Evolutionary conservation across 257 asterid genomes (phyloP).

Genomic region (Solanum sejunctum): DNA sequence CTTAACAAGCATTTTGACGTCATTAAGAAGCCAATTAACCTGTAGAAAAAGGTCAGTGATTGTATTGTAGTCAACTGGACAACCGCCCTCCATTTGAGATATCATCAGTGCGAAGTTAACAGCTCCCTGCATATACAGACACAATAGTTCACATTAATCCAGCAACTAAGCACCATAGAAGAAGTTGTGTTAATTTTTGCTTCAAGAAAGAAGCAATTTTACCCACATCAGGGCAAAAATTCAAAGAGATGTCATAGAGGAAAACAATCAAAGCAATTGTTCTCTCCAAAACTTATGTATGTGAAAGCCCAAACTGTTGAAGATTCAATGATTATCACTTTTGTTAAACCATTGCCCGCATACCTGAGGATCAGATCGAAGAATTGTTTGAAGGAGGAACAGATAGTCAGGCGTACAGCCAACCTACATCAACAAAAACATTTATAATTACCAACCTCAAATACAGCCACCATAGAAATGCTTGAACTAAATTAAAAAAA

Average conservation of each 20-base stretch:
- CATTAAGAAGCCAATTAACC: constrained; percentile 25
- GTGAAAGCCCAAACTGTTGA: neutral
- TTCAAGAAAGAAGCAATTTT: neutral
- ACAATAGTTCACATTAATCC: neutral
- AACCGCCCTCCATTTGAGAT: constrained; percentile 99
- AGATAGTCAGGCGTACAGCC: constrained; percentile 96
- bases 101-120: constrained; percentile 98
- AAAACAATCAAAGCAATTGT: neutral
- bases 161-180: neutral
- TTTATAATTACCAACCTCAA: neutral
- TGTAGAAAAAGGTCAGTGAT: constrained; percentile 97
- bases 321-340: neutral
- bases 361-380: constrained; percentile 99
- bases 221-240: neutral
- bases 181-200: neutral
- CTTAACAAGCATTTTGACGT: neutral
- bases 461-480: neutral
- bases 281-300: neutral
- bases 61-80: constrained; percentile 96
- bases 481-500: neutral
- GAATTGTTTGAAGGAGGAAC: constrained; percentile 97
- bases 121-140: constrained; percentile 66
- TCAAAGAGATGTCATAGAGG: neutral
- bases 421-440: constrained; percentile 46
- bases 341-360: neutral